Evolutionary conservation across 352 stramenopile genomes (phyloP), one percentile per base, ranked within the genome.

Genomic region (Phytophthora hybrid): DNA sequence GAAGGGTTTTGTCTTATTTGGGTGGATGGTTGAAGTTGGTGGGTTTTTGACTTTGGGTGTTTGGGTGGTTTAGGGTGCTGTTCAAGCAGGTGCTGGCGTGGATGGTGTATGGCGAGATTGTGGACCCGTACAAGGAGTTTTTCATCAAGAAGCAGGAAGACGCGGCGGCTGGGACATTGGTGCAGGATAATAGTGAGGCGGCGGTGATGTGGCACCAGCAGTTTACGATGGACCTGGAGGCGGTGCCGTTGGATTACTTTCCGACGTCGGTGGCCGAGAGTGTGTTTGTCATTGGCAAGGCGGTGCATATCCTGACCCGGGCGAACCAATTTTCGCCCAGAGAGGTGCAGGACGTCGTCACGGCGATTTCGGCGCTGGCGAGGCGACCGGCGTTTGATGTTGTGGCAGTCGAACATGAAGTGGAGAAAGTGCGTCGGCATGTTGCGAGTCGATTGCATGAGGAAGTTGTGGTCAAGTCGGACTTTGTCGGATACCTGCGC

Each of bases 11-110:
- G n/a, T 16, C 9, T 46, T 51, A 23, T 23, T 19, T 11, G 44
- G 29, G 29, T 31, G 29, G 29, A 7, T 31, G 29, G 4, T 23
- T 23, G 44, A 51, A 18, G 14, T n/a, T 46, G 39, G 6, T 5
- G 13, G 29, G 53, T 14, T 54, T 31, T 34, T 59, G 56, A 41
- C 32, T 62, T 47, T 61, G 66, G n/a, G 51, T 19, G 46, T 56
- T 63, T 21, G 39, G 39, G 57, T 16, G 62, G 21, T 53, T 13
- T 69, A 92, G 83, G 18, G 83, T 94, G 4, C 59, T 94, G 26
- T 93, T 85, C 34, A 90, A 92, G 64, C 89, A 96, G 44, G 91
- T 94, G n/a, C 58, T 94, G n/a, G 76, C 84, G 56, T 96, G 87
- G 87, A 93, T 96, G 79, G 57, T 91, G 9, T 87, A 91, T 53